Evolutionary conservation across 768 basidiomycete genomes (phyloP), one percentile per base, ranked within the genome.

Genomic region (Floccularia luteovirens): DNA sequence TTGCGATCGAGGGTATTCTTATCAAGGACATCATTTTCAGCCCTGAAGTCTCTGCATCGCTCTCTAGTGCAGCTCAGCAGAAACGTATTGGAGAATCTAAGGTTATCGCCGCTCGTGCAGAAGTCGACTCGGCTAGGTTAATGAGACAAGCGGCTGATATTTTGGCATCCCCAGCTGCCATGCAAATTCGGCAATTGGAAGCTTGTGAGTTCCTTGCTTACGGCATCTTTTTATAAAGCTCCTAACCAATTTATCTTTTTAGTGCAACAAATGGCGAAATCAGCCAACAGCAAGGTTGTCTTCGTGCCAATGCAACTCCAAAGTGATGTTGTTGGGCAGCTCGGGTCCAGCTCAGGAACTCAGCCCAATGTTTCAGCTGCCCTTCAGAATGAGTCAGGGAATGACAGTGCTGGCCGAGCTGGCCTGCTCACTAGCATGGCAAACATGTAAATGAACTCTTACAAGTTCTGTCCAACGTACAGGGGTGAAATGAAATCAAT

Each of bases 101-200:
- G 64, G 89, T 94, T 57, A 94, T 96, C 52, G 90, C 90, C 39
- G 92, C 91, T 1, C 79, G 91, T 43, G 94, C 93, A 11, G 93
- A 96, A 66, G 93, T 97, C 48, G 93, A 96, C 59, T 72, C 91
- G 24, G 91, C 92, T 20, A 77, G 90, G 52, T 77, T 97, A 58
- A 97, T 97, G 93, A 77, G 93, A 44, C 90, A 94, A 60, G 93
- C 93, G 10, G 92, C 92, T 39, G 92, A 96, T 61, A 96, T 94
- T 52, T 67, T 90, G 53, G 90, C 91, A 16, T 88, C 82, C 8
- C 91, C 91, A 6, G 93, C 94, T 16, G 94, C 94, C 40, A 96
- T 97, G 91, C 92, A 96, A 62, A 97, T 97, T 58, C 74, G 94
- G 44, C 94, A 97, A 58, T 76, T 98, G 47, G 94, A 99, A 61